A percentile compares a stretch with the other conserved stretches of the same genome.
phyloP scores from a whole-genome alignment of 2,329 filamentous ascomycete genomes.

The Phaeophleospora eucalypticola region DNA sequence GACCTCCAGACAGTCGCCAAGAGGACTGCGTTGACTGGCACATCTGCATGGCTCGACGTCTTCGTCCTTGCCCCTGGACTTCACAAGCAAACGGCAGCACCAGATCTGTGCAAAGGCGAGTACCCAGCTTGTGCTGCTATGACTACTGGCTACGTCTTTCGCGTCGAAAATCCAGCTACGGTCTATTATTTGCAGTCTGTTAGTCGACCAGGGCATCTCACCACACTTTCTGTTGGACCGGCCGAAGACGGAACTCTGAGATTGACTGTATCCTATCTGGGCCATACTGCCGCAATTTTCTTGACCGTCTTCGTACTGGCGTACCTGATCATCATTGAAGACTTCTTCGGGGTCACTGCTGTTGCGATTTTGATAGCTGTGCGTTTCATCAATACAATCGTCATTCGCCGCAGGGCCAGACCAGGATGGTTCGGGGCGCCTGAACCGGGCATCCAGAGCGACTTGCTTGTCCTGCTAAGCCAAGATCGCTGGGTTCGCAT shows the following conservation, averaged over 20 bases:
- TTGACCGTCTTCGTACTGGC: slow-evolving; percentile 14
- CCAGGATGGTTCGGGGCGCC: slow-evolving; percentile 29
- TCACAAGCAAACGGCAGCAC: slow-evolving; percentile 57
- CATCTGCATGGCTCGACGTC: slow-evolving; percentile 53
- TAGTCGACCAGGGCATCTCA: slow-evolving; percentile 28
- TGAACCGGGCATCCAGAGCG: slow-evolving; percentile 37
- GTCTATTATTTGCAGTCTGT: slow-evolving; percentile 45
- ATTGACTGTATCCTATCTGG: background rate
- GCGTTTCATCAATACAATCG: slow-evolving; percentile 54
- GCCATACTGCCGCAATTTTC: slow-evolving; percentile 3
- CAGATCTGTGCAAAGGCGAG: slow-evolving; percentile 43
- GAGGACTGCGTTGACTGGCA: slow-evolving; percentile 55
- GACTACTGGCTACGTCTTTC: slow-evolving; percentile 43
- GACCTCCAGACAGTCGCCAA: slow-evolving; percentile 55
- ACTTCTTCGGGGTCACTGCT: slow-evolving; percentile 46
- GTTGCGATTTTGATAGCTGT: slow-evolving; percentile 51
- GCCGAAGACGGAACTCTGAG: background rate
- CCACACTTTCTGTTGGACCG: slow-evolving; percentile 20
- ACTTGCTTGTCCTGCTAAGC: slow-evolving; percentile 53
- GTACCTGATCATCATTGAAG: background rate
- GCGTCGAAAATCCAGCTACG: slow-evolving; percentile 51
- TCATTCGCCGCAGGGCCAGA: slow-evolving; percentile 51
- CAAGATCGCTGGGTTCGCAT: slow-evolving; percentile 51
- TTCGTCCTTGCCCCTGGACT: slow-evolving; percentile 58
- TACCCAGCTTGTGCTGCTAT: slow-evolving; percentile 40